Evolutionary conservation across 176 grass and related monocot genomes (phyloP).

Genomic region (Paspalum notatum): DNA sequence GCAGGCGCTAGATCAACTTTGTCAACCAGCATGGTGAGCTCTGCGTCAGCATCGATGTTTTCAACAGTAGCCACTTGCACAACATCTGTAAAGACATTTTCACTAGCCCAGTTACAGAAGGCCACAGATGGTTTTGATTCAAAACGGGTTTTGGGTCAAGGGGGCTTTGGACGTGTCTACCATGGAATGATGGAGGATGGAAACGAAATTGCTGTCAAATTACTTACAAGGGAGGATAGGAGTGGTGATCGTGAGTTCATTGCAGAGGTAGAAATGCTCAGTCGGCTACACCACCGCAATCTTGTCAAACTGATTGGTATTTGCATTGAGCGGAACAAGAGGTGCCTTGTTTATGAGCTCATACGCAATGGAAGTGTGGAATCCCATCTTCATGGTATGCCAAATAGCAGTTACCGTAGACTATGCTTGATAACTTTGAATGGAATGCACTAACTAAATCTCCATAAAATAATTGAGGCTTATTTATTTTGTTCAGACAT

Average conservation of each 20-base stretch:
- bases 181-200: conserved; percentile 68
- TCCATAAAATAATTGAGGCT: conserved; percentile 8
- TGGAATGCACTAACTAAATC: background rate
- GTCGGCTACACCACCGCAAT: conserved; percentile 90
- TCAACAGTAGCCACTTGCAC: conserved; percentile 73
- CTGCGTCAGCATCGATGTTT: conserved; percentile 61
- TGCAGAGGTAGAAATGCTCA: conserved; percentile 94
- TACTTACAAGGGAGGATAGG: conserved; percentile 82
- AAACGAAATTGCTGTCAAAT: conserved; percentile 89
- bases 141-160: conserved; percentile 75
- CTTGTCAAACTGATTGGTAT: conserved; percentile 96
- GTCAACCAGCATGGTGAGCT: conserved; percentile 76
- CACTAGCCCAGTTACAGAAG: conserved; percentile 71
- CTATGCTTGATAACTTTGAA: conserved; percentile 9
- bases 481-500: conserved; percentile 22
- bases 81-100: conserved; percentile 77
- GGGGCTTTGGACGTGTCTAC: conserved; percentile 94
- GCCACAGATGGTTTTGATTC: conserved; percentile 86
- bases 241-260: conserved; percentile 89
- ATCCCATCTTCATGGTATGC: conserved; percentile 94
- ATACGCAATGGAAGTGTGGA: conserved; percentile 93
- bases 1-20: conserved; percentile 65
- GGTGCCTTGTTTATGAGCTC: conserved; percentile 94
- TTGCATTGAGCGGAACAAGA: conserved; percentile 81
- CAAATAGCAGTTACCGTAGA: conserved; percentile 4